A percentile compares a stretch with the other conserved stretches of the same genome.
phyloP scores from a whole-genome alignment of 192 early-diverging fungal genomes.

The Glomus cerebriforme region DNA sequence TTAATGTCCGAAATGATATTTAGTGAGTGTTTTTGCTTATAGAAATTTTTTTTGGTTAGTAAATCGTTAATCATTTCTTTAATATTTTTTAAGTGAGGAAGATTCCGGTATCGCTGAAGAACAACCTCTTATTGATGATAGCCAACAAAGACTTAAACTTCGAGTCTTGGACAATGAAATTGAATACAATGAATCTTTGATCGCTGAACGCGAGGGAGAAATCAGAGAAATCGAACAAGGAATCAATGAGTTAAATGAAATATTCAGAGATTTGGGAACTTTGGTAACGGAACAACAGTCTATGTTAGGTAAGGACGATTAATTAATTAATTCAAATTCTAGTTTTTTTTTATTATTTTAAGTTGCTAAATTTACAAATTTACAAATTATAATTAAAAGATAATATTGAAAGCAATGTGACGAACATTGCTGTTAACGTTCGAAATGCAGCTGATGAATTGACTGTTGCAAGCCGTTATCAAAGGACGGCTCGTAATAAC shows the following conservation, averaged over 20 bases:
- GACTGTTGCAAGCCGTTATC: slow-evolving; percentile 74
- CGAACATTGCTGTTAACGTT: slow-evolving; percentile 74
- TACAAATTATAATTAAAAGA: slow-evolving; percentile 63
- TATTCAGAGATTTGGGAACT: slow-evolving; percentile 94
- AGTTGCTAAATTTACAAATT: neutral
- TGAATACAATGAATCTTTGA: slow-evolving; percentile 92
- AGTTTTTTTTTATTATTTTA: slow-evolving; percentile 1
- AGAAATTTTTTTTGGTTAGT: too few relatives aligned
- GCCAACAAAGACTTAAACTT: slow-evolving; percentile 62
- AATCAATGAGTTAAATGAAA: slow-evolving; percentile 94
- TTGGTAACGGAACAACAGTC: slow-evolving; percentile 97
- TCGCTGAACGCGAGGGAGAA: slow-evolving; percentile 92
- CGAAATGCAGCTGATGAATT: slow-evolving; percentile 82
- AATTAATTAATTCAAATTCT: neutral
- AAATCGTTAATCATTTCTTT: neutral
- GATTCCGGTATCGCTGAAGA: slow-evolving; percentile 52
- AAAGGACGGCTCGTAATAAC: slow-evolving; percentile 73
- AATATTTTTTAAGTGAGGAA: slow-evolving; percentile 42
- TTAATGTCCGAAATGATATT: slow-evolving; percentile 43
- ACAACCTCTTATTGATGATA: slow-evolving; percentile 59
- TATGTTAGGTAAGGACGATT: slow-evolving; percentile 69
- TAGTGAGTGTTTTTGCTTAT: slow-evolving; percentile 36
- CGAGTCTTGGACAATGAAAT: slow-evolving; percentile 86
- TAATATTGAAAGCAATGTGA: slow-evolving; percentile 95
- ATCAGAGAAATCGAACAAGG: slow-evolving; percentile 90